Evolutionary conservation across 805 yeast genomes (phyloP), one percentile per base, ranked within the genome.

Genomic region (Ogataea zsoltii): DNA sequence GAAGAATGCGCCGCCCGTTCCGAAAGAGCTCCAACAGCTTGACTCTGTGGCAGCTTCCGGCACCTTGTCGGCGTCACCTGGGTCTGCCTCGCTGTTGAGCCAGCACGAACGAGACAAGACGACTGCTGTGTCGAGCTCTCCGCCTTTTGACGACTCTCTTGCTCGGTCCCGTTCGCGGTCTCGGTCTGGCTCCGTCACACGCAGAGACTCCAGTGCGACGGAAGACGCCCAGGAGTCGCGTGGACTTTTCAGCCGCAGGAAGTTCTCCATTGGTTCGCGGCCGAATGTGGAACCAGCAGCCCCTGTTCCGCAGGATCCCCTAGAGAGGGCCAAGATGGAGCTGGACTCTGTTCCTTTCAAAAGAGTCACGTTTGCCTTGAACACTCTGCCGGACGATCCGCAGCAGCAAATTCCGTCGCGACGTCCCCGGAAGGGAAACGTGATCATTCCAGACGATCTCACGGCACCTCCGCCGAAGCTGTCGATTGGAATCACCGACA

Each of bases 401-500:
- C 83, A 79, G 54, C 84, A 79, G 55, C 84, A 79, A 56, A 78
- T 79, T 40, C 84, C 84, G 0, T 76, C 82, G 1, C 61, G 83
- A 43, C 63, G 74, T 30, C 84, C 84, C 0, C 68, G 66, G 39
- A 73, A 67, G 42, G 84, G 84, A 3, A 74, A 78, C 51, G 82
- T 79, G 7, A 45, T 77, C 10, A 73, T 78, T 14, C 88, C 91
- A 0, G 88, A 84, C 35, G 92, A 87, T 58, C 56, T 85, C 49
- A 63, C 71, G 15, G 82, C 84, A 0, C 79, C 79, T 0, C 82
- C 88, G 0, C 78, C 86, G 16, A 69, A 82, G 50, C 70, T 86
- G 26, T 78, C 86, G 1, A 72, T 82, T 41, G 95, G 95, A 1
- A 85, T 86, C 19, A 76, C 88, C 0, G 76, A 72, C 33, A 63